Evolutionary conservation across 257 asterid genomes (phyloP), one percentile per base, ranked within the genome.

Genomic region (Parsonsia alboflavescens): DNA sequence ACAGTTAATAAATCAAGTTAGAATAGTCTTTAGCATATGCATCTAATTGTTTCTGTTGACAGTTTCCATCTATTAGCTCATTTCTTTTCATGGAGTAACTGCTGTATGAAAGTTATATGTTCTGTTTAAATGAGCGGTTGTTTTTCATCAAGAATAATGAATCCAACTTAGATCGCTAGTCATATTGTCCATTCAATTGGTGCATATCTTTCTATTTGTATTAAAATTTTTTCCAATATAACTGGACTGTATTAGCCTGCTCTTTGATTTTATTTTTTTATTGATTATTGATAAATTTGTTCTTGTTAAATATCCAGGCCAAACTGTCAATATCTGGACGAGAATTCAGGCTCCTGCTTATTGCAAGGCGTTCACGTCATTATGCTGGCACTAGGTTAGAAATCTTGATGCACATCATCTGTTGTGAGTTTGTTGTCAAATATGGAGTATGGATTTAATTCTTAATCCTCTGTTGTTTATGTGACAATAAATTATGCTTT

Each of bases 341-440:
- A 74, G 85, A 86, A 81, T 85, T 93, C 85, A 86, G 84, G 85
- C 80, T 91, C 82, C 82, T 96, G 53, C 86, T 93, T 13, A 85
- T 93, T 74, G 96, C 93, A 64, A 88, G 98, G 74, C 98, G 98
- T 77, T 93, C 98, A 36, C 89, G 98, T 58, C 96, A 91, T 85
- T 89, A 87, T 88, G 98, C 98, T 84, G 98, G 98, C 63, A 93
- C 97, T 81, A 89, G 98, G 97, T 93, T 69, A 76, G 84, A 59
- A 62, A 26, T 48, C 44, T 53, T 5, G 39, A 30, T 54, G 62
- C 70, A 42, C 56, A 19, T n/a, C 19, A n/a, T 36, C 4, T 53
- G 41, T 45, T 65, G 24, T 22, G 54, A 33, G 13, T 46, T 62
- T 6, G 33, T 41, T n/a, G 39, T 15, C 22, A 50, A 65, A 46